Conservation (phyloP, 768 basidiomycete genomes). For the Polyporus arcularius region DNA sequence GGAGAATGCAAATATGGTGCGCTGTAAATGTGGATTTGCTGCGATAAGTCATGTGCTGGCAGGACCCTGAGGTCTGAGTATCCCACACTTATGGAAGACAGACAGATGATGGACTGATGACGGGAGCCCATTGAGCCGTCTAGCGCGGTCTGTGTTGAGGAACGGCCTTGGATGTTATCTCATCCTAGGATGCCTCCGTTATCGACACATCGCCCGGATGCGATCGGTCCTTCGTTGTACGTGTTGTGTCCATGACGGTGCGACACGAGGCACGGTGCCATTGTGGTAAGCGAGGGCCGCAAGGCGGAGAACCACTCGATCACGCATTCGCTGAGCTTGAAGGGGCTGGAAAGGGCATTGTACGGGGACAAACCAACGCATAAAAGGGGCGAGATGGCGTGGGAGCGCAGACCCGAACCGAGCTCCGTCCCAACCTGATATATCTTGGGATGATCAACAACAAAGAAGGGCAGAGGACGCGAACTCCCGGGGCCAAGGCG, state of each 20-base stretch:
- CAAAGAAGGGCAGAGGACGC: slow-evolving; percentile 16
- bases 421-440: slow-evolving; percentile 19
- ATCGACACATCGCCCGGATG: background rate
- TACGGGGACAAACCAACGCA: slow-evolving; percentile 1
- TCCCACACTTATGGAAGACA: slow-evolving; percentile 8
- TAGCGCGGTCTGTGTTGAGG: background rate
- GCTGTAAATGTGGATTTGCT: background rate
- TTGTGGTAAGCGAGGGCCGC: background rate
- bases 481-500: slow-evolving; percentile 9
- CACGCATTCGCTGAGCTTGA: slow-evolving; percentile 15
- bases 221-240: slow-evolving; percentile 2
- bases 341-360: background rate
- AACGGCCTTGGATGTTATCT: background rate
- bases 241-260: slow-evolving; percentile 7
- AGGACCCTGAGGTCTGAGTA: slow-evolving; percentile 12
- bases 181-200: background rate
- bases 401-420: slow-evolving; percentile 13
- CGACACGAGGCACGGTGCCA: background rate
- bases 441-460: slow-evolving; percentile 21
- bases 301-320: slow-evolving; percentile 9
- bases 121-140: background rate
- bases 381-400: slow-evolving; percentile 18
- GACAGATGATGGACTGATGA: slow-evolving; percentile 7
- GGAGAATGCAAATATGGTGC: background rate
- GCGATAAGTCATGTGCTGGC: slow-evolving; percentile 10